Percentiles rank a stretch among this genome's conserved stretches.
phyloP scores from a whole-genome alignment of 2,329 filamentous ascomycete species.

The Davidsoniella eucalypti region DNA sequence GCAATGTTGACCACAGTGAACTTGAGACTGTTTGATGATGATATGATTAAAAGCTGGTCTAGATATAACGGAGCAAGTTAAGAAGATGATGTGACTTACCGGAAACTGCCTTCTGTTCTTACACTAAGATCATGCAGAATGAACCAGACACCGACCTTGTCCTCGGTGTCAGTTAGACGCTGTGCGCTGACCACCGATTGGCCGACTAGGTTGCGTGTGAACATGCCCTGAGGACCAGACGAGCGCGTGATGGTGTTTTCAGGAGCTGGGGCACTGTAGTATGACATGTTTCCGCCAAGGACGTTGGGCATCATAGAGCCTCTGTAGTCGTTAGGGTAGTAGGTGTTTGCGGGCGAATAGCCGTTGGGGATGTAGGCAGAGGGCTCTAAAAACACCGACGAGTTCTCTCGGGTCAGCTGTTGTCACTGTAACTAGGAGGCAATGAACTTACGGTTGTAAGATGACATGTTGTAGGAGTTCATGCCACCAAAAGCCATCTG shows the following conservation, averaged over 20 bases:
- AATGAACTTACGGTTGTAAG: constrained; percentile 19
- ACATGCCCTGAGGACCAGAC: constrained; percentile 60
- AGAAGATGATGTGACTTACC: constrained; percentile 35
- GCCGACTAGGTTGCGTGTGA: constrained; percentile 86
- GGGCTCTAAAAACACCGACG: not conserved
- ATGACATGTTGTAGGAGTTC: constrained; percentile 14
- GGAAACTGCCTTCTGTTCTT: constrained; percentile 76
- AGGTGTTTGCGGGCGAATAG: constrained; percentile 15
- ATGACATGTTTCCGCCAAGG: constrained; percentile 1
- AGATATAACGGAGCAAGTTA: not conserved
- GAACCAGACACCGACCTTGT: constrained; percentile 88
- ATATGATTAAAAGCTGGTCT: not conserved
- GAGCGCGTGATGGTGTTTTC: constrained; percentile 20
- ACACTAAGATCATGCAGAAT: constrained; percentile 91
- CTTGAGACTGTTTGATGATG: constrained; percentile 30
- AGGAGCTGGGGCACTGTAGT: constrained; percentile 17
- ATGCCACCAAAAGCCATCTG: constrained; percentile 15
- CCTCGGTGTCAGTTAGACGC: constrained; percentile 58
- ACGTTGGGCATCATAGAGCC: constrained; percentile 10
- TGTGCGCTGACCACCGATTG: constrained; percentile 81
- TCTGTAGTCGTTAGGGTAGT: constrained; percentile 17
- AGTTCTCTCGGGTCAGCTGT: not conserved
- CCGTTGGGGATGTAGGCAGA: constrained; percentile 18
- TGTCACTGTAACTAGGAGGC: not conserved
- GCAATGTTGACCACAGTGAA: constrained; percentile 70